Evolutionary conservation across 345 rosid species (phyloP).

Genomic region (Camelina hispida): DNA sequence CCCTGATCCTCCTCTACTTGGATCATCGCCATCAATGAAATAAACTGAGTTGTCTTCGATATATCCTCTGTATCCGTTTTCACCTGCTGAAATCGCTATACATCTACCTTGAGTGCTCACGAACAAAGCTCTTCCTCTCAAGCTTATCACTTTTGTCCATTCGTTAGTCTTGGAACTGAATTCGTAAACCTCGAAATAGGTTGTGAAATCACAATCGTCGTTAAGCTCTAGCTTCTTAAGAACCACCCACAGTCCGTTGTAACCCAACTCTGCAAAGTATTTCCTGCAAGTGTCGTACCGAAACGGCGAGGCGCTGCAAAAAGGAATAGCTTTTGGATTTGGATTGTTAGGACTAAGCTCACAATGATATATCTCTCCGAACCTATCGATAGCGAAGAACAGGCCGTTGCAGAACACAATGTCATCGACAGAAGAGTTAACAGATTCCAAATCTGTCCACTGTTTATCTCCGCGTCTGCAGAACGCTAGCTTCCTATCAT

Average conservation of each 20-base stretch:
- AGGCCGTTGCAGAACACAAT: slow-evolving; percentile 38
- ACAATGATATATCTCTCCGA: slow-evolving; percentile 22
- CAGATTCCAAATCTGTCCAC: slow-evolving; percentile 30
- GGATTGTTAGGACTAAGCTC: slow-evolving; percentile 2
- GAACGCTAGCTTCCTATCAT: slow-evolving; percentile 34
- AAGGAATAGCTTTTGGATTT: slow-evolving; percentile 23
- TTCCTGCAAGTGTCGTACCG: slow-evolving; percentile 32
- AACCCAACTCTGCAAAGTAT: slow-evolving; percentile 36
- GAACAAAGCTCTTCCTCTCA: slow-evolving; percentile 36
- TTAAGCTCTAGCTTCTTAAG: slow-evolving; percentile 34
- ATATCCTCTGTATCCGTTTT: background rate
- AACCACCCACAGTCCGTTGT: slow-evolving; percentile 16
- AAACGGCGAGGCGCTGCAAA: slow-evolving; percentile 24
- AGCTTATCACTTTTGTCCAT: slow-evolving; percentile 28
- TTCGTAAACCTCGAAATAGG: slow-evolving; percentile 31
- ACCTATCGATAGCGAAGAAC: slow-evolving; percentile 30
- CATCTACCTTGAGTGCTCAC: slow-evolving; percentile 30
- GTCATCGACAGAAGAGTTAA: slow-evolving; percentile 24
- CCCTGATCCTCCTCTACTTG: slow-evolving; percentile 6
- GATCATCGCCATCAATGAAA: slow-evolving; percentile 20
- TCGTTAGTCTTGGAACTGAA: slow-evolving; percentile 19
- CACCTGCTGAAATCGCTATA: slow-evolving; percentile 22
- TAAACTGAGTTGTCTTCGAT: slow-evolving; percentile 23
- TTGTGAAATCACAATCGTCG: slow-evolving; percentile 34
- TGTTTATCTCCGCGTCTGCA: slow-evolving; percentile 39